phyloP scores from a whole-genome alignment of 805 yeast species.

The Saccharomycopsis fermentans region DNA sequence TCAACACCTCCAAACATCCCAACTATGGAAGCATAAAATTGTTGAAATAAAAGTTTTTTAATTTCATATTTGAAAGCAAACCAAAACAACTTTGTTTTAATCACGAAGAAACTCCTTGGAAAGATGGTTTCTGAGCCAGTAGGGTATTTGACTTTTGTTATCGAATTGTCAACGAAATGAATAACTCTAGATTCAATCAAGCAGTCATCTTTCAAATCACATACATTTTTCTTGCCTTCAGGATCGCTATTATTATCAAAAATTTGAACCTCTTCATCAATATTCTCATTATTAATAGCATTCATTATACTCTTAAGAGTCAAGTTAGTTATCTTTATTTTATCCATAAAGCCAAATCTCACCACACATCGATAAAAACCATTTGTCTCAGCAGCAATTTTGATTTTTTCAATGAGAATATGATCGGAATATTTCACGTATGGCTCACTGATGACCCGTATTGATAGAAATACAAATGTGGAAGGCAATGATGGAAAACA shows the following conservation, averaged over 20 bases:
- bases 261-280: constrained; percentile 18
- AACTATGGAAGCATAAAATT: constrained; percentile 17
- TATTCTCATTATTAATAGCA: constrained; percentile 3
- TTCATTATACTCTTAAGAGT: constrained; percentile 20
- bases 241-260: constrained; percentile 12
- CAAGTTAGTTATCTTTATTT: constrained; percentile 20
- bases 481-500: constrained; percentile 36
- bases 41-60: constrained; percentile 16
- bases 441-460: constrained; percentile 35
- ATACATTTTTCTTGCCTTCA: neutral
- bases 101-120: constrained; percentile 2
- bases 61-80: neutral
- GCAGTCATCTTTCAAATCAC: constrained; percentile 13
- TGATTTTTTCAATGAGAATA: constrained; percentile 31
- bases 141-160: constrained; percentile 17
- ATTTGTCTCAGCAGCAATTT: constrained; percentile 23
- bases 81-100: constrained; percentile 2
- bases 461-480: constrained; percentile 34
- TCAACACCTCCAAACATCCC: constrained; percentile 18
- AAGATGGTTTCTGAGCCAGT: neutral
- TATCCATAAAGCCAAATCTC: constrained; percentile 42
- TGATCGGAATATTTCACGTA: constrained; percentile 31
- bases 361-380: constrained; percentile 41
- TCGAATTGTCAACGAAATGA: constrained; percentile 23
- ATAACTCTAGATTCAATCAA: constrained; percentile 20